Evolutionary conservation across 1,139 yeast species (phyloP).

Genomic region (Martiniozyma asiatica): DNA sequence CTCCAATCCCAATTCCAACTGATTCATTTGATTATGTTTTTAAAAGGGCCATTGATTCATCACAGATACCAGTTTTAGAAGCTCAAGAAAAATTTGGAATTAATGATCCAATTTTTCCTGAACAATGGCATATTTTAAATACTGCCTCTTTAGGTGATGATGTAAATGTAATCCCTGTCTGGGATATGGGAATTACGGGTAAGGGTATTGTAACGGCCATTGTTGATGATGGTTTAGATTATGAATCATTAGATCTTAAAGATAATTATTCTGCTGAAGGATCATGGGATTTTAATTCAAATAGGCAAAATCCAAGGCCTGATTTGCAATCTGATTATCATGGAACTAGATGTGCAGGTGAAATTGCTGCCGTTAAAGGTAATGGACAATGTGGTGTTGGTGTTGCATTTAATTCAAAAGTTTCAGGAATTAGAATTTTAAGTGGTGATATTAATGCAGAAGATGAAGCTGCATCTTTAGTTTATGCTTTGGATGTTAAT

Average conservation of each 20-base stretch:
- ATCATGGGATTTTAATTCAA: constrained; percentile 82
- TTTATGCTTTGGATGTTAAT: constrained; percentile 67
- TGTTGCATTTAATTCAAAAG: constrained; percentile 77
- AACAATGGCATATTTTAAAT: constrained; percentile 89
- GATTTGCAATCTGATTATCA: constrained; percentile 75
- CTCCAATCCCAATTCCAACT: constrained; percentile 24
- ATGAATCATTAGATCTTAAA: constrained; percentile 58
- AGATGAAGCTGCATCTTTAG: constrained; percentile 84
- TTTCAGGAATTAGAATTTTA: constrained; percentile 82
- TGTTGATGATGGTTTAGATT: constrained; percentile 91
- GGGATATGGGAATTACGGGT: constrained; percentile 80
- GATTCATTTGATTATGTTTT: not conserved
- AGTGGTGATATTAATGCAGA: constrained; percentile 71
- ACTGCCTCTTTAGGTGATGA: constrained; percentile 66
- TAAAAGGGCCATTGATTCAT: constrained; percentile 18
- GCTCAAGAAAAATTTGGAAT: constrained; percentile 49
- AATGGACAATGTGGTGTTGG: constrained; percentile 91
- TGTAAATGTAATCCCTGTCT: constrained; percentile 74
- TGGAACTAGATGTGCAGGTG: constrained; percentile 98
- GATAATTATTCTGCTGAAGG: constrained; percentile 68
- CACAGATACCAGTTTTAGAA: constrained; percentile 30
- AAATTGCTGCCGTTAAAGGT: constrained; percentile 74
- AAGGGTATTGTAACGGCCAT: constrained; percentile 73
- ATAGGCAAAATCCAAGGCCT: constrained; percentile 68
- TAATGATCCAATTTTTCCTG: constrained; percentile 64